Base-by-base conservation (phyloP, 257 asterid species). In the Nyctanthes arbortristis region DNA sequence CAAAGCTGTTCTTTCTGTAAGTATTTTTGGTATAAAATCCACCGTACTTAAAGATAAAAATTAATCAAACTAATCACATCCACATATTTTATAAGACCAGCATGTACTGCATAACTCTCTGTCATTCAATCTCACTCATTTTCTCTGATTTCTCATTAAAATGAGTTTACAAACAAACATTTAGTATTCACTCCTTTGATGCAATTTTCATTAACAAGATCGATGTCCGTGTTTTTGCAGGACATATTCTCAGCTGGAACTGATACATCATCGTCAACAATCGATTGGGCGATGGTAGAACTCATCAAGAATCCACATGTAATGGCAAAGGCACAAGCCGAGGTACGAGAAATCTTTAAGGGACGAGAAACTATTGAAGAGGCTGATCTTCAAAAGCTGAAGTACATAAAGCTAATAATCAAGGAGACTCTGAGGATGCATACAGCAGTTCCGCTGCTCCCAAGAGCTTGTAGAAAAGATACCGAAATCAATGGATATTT, bases 251-350 rank as follows among this genome's bases (percentile, higher is more conserved):
- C 71, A 0, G 67, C 62, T 0, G 79, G 73, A 54, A 65, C 75
- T 0, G 86, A 76, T 0, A 72, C 78, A n/a, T 63, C 81, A 2
- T 45, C 86, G 0, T 29, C 77, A 0, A 2, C 20, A 0, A 37
- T 69, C 1, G 81, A 75, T 22, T 81, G 86, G 86, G 61, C 78
- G 1, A 68, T 78, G 72, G 45, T 67, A 1, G 86, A 81, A 29
- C 62, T 75, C 7, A 18, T 81, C 3, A 49, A 40, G 35, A 69
- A 70, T 3, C 80, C 80, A 2, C 20, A 35, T 3, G 34, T 64
- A 4, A 25, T 75, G 67, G 63, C 47, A 29, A 61, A 43, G 32
- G 78, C 70, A 63, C 76, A 71, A 71, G 33, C n/a, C 3, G 78
- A 73, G 28, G 69, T 66, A 7, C 67, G 73, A 59, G 24, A 4